Base-by-base conservation (phyloP, 768 basidiomycete species). In the Boletus patriciae region DNA sequence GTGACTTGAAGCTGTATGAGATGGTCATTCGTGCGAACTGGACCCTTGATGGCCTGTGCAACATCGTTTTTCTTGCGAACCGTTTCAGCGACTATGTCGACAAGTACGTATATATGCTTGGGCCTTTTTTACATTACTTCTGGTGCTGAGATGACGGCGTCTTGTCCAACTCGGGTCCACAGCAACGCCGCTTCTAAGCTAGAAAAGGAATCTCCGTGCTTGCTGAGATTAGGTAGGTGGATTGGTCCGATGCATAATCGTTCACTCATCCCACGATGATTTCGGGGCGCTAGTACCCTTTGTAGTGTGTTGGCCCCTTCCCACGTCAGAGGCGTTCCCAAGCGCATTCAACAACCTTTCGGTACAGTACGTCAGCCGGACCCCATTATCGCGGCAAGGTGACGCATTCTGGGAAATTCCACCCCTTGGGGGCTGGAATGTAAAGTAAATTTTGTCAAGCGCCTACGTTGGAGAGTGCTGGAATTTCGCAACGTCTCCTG, bases 1-100 rank as follows among this genome's bases (percentile, higher is more conserved):
- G 90, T 67, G 87, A 88, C 65, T 66, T 87, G 70, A 78, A 78
- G 58, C 76, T 91, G 27, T 88, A 90, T 68, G 87, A 92, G 66
- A 77, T 73, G 60, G 65, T 90, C 44, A 70, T 91, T 53, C 77
- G 78, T 55, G 77, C 78, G 13, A 90, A 89, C 66, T 87, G 86
- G 85, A 71, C 75, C 45, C 65, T 56, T 29, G 74, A 75, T 29
- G 71, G 72, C 21, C 70, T 89, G 50, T 65, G 74, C 54, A 75
- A 73, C 55, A 64, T 85, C 23, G 63, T 89, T 51, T 74, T 92
- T 51, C 64, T 92, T 57, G 86, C 83, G 53, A 92, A 92, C 72
- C 77, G 73, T 51, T 74, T 92, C 58, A 70, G 74, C 60, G 84
- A 87, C 61, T 92, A 90, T 66, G 70, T 82, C 52, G 85, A 86